These are phyloP conservation scores for Litsea cubeba DNA, from an alignment of 164 flowering plant species.

Conservation along the genomic window DNA sequence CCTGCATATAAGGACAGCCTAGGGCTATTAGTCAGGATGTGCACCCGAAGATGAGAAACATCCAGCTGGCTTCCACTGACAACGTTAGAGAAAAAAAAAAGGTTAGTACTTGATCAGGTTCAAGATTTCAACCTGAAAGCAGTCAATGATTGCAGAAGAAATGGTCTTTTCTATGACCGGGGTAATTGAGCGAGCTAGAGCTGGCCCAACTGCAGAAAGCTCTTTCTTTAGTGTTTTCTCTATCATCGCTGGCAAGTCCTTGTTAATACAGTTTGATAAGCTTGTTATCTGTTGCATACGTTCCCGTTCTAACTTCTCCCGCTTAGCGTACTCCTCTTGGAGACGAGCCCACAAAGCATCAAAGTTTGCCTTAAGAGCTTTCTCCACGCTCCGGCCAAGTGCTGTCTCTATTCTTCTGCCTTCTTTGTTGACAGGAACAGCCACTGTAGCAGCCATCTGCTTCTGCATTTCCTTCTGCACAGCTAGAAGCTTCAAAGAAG, in stretches of 20 bases:
- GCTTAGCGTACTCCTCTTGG: slow-evolving; percentile 77
- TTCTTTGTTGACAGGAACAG: slow-evolving; percentile 71
- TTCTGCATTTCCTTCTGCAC: slow-evolving; percentile 84
- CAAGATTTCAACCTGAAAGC: slow-evolving; percentile 65
- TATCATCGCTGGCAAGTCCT: slow-evolving; percentile 61
- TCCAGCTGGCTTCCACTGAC: no score
- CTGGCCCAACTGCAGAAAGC: slow-evolving; percentile 61
- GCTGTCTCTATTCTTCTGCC: slow-evolving; percentile 81
- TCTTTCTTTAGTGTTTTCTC: slow-evolving; percentile 83
- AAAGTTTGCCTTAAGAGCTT: slow-evolving; percentile 59
- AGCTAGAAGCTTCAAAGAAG: slow-evolving; percentile 44
- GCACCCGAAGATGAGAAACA: no score
- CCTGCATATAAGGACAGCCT: no score
- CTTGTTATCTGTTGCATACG: slow-evolving; percentile 61
- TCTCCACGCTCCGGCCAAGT: slow-evolving; percentile 68
- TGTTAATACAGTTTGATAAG: slow-evolving; percentile 48
- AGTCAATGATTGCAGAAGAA: slow-evolving; percentile 58
- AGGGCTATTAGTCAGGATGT: no score
- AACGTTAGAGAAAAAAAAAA: no score
- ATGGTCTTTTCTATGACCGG: slow-evolving; percentile 72
- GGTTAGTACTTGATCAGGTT: no score
- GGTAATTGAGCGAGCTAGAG: slow-evolving; percentile 53
- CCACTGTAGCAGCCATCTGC: slow-evolving; percentile 46
- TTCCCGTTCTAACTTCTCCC: slow-evolving; percentile 47
- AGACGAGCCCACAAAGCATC: slow-evolving; percentile 93